Evolutionary conservation across 2,329 filamentous ascomycete genomes (phyloP).

Genomic region (Ascochyta fabae): DNA sequence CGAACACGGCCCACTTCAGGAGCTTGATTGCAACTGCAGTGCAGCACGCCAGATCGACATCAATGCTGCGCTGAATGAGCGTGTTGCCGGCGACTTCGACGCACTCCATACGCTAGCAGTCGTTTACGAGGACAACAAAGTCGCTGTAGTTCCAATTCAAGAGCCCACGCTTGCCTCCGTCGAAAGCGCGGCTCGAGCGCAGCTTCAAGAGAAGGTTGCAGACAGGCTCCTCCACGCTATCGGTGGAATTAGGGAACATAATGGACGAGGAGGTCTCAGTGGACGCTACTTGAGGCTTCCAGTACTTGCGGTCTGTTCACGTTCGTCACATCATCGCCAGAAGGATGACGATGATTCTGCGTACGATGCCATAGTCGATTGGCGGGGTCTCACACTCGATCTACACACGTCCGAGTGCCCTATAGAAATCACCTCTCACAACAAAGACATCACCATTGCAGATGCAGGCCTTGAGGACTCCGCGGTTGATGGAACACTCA

Average conservation of each 20-base stretch:
- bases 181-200: neutral
- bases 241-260: constrained; percentile 1
- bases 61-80: constrained; percentile 9
- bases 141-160: constrained; percentile 16
- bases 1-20: constrained; percentile 2
- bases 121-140: constrained; percentile 29
- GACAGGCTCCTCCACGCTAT: neutral
- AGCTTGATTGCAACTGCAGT: constrained; percentile 37
- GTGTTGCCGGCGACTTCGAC: neutral
- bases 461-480: constrained; percentile 24
- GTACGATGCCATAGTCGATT: neutral
- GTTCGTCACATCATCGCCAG: neutral
- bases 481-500: constrained; percentile 28
- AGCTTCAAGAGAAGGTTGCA: neutral
- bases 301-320: constrained; percentile 14
- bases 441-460: constrained; percentile 22
- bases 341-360: neutral
- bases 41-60: constrained; percentile 31
- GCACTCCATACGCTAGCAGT: constrained; percentile 21
- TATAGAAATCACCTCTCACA: constrained; percentile 27
- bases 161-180: constrained; percentile 6
- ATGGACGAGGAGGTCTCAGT: neutral
- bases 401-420: constrained; percentile 40
- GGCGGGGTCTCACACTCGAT: constrained; percentile 22
- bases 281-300: constrained; percentile 9